Evolutionary conservation across 2,329 filamentous ascomycete species (phyloP).

Genomic region (Botrytis aclada): DNA sequence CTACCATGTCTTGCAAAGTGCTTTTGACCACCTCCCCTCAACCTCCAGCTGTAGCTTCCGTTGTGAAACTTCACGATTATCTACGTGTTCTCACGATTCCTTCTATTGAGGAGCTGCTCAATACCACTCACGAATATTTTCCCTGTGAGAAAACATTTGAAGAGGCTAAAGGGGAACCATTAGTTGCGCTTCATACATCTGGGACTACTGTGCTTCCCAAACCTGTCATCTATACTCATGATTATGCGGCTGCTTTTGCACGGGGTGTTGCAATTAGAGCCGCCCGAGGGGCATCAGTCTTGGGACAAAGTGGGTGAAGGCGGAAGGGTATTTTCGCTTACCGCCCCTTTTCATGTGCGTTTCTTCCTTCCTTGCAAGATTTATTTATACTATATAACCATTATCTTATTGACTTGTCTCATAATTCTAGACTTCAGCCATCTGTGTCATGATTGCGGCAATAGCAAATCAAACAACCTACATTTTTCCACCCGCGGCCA

Average conservation of each 20-base stretch:
- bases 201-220: background rate
- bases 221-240: background rate
- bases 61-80: background rate
- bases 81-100: background rate
- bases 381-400: background rate
- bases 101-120: background rate
- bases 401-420: no score
- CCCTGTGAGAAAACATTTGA: background rate
- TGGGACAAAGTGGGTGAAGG: background rate
- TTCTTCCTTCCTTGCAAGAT: background rate
- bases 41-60: background rate
- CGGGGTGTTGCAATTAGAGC: background rate
- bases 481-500: background rate
- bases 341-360: background rate
- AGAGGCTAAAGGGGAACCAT: background rate
- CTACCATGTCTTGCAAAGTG: background rate
- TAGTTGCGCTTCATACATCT: background rate
- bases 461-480: background rate
- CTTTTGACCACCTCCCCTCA: background rate
- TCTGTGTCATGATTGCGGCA: background rate
- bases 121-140: background rate
- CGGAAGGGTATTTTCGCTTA: background rate
- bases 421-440: background rate
- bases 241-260: background rate
- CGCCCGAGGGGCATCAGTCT: background rate